Conservation (phyloP, 768 basidiomycete species). For the Agrocybe pediades region DNA sequence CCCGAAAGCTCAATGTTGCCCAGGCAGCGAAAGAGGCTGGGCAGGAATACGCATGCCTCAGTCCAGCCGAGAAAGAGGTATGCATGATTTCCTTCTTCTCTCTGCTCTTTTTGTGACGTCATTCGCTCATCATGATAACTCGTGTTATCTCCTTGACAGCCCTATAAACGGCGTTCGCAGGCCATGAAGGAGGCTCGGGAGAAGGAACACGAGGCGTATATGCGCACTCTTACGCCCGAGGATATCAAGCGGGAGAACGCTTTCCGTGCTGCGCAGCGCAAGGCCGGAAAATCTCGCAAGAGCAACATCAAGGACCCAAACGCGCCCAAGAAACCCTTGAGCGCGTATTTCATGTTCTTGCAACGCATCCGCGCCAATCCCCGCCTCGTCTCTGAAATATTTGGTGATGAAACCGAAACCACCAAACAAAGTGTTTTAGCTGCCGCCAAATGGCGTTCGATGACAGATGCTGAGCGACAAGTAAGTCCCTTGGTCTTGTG, state of each 20-base stretch:
- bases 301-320: conserved; percentile 97
- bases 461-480: conserved; percentile 93
- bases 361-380: conserved; percentile 86
- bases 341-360: conserved; percentile 94
- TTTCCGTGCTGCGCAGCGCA: conserved; percentile 89
- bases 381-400: conserved; percentile 74
- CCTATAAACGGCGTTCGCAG: conserved; percentile 84
- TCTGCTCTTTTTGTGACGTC: conserved; percentile 36
- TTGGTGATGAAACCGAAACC: conserved; percentile 90
- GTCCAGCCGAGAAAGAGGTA: conserved; percentile 83
- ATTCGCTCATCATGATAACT: conserved; percentile 13
- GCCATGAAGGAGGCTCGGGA: conserved; percentile 85
- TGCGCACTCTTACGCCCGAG: conserved; percentile 87
- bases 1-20: conserved; percentile 90
- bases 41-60: conserved; percentile 81
- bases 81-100: conserved; percentile 23
- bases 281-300: conserved; percentile 89
- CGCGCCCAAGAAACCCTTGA: conserved; percentile 93
- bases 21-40: conserved; percentile 95
- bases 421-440: conserved; percentile 94
- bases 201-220: conserved; percentile 79
- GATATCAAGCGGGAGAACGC: conserved; percentile 94
- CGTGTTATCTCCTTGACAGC: conserved; percentile 42
- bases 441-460: conserved; percentile 89
- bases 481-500: conserved; percentile 41